Percentiles rank a stretch among this genome's conserved stretches.
Evolutionary conservation across 805 yeast genomes (phyloP).

Genomic region (Metschnikowia lochheadii): DNA sequence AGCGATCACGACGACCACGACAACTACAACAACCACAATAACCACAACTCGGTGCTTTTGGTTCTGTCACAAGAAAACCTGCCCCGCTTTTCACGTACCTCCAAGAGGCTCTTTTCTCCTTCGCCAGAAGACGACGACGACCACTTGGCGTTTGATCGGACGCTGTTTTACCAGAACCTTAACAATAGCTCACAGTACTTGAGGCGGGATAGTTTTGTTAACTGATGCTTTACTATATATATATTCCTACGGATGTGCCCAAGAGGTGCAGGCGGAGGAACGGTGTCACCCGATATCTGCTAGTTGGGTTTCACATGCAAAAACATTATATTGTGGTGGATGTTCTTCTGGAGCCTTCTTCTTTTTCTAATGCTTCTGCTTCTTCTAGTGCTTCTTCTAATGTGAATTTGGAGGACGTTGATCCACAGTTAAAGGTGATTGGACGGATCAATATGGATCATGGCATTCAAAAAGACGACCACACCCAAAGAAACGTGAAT

Average conservation of each 20-base stretch:
- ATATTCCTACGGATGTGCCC: constrained; percentile 32
- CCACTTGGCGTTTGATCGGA: constrained; percentile 13
- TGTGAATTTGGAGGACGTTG: constrained; percentile 1
- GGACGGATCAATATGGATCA: constrained; percentile 2
- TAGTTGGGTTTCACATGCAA: constrained; percentile 26
- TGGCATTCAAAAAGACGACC: too few relatives aligned
- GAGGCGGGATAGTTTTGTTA: constrained; percentile 37
- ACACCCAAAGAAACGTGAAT: too few relatives aligned
- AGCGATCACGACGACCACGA: too few relatives aligned
- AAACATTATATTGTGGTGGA: constrained; percentile 23
- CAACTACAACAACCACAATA: background rate
- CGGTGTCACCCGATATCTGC: background rate
- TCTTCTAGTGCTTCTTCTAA: background rate
- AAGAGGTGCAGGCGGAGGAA: constrained; percentile 6
- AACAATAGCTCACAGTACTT: constrained; percentile 42
- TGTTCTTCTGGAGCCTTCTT: background rate
- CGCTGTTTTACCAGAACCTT: constrained; percentile 25
- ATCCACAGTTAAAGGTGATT: constrained; percentile 4
- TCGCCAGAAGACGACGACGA: constrained; percentile 14
- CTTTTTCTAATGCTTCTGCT: background rate
- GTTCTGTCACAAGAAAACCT: constrained; percentile 1
- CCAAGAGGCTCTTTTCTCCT: constrained; percentile 5
- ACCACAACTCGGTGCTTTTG: background rate
- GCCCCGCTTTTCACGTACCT: background rate
- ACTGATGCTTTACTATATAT: constrained; percentile 26